Conservation (phyloP, 1,284 basidiomycete species). For the Trichosporon sp. region DNA sequence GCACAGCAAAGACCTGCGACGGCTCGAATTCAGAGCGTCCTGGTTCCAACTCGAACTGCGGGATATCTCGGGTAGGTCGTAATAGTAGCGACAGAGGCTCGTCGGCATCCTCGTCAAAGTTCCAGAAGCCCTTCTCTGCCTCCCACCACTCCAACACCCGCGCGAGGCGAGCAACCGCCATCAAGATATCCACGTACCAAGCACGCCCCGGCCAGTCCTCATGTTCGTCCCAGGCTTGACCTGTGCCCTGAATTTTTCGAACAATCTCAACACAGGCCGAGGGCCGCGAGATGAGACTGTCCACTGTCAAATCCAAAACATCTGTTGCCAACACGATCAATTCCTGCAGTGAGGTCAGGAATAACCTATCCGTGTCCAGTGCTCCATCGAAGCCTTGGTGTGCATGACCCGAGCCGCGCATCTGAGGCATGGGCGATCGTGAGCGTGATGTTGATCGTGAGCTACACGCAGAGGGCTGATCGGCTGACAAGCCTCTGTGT, state of each 20-base stretch:
- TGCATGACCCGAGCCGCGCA: conserved; percentile 59
- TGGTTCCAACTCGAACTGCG: conserved; percentile 29
- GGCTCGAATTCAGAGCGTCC: neutral
- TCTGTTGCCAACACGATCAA: conserved; percentile 95
- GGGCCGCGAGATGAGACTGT: conserved; percentile 79
- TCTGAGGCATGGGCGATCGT: conserved; percentile 80
- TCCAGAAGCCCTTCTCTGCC: conserved; percentile 99
- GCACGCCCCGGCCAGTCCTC: conserved; percentile 96
- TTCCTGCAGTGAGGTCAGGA: conserved; percentile 87
- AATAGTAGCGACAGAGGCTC: conserved; percentile 87
- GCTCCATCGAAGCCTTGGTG: conserved; percentile 30
- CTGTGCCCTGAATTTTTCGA: conserved; percentile 84
- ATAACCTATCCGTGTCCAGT: conserved; percentile 53
- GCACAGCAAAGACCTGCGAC: neutral
- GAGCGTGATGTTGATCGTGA: conserved; percentile 97
- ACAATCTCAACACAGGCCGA: conserved; percentile 85
- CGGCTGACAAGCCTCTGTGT: neutral
- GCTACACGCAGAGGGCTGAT: conserved; percentile 66
- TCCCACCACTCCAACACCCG: conserved; percentile 99
- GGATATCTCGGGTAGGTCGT: conserved; percentile 63
- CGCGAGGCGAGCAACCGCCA: conserved; percentile 93
- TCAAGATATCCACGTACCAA: conserved; percentile 96
- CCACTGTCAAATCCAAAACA: conserved; percentile 83
- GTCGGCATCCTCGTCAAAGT: conserved; percentile 87
- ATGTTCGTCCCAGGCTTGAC: conserved; percentile 94